Evolutionary conservation across 2,329 filamentous ascomycete genomes (phyloP).

Genomic region (Aspergillus eucalypticola): DNA sequence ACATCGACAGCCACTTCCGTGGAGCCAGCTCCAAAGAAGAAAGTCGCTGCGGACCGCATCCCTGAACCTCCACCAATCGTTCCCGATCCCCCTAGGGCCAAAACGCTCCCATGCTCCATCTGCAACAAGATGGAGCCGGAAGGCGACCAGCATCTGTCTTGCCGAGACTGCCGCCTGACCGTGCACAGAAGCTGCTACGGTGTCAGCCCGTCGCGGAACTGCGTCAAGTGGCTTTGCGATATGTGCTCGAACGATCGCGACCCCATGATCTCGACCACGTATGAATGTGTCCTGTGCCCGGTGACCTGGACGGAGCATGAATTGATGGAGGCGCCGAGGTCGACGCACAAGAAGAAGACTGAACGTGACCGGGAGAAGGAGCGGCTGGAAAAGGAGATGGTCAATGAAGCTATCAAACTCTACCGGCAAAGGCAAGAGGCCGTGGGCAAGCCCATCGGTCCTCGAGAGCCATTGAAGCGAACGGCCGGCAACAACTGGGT

Average conservation of each 20-base stretch:
- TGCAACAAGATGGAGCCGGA: slow-evolving; percentile 73
- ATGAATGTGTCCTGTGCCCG: slow-evolving; percentile 90
- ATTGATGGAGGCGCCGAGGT: slow-evolving; percentile 78
- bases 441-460: slow-evolving; percentile 76
- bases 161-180: slow-evolving; percentile 83
- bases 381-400: slow-evolving; percentile 78
- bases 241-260: slow-evolving; percentile 94
- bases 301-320: slow-evolving; percentile 79
- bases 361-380: slow-evolving; percentile 92
- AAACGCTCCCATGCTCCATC: slow-evolving; percentile 78
- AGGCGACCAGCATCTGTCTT: slow-evolving; percentile 73
- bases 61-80: slow-evolving; percentile 61
- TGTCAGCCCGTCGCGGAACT: slow-evolving; percentile 67
- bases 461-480: slow-evolving; percentile 86
- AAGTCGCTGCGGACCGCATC: slow-evolving; percentile 58
- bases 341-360: slow-evolving; percentile 81
- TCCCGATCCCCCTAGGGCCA: slow-evolving; percentile 77
- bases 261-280: slow-evolving; percentile 87
- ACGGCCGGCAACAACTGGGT: slow-evolving; percentile 99
- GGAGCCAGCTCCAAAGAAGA: slow-evolving; percentile 61
- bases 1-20: slow-evolving; percentile 47
- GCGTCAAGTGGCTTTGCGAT: slow-evolving; percentile 89
- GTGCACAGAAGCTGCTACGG: slow-evolving; percentile 94
- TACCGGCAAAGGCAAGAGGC: slow-evolving; percentile 83
- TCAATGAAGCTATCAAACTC: slow-evolving; percentile 74